Evolutionary conservation across 1,284 basidiomycete species (phyloP).

Genomic region (Austroboletus novae-zelandiae): DNA sequence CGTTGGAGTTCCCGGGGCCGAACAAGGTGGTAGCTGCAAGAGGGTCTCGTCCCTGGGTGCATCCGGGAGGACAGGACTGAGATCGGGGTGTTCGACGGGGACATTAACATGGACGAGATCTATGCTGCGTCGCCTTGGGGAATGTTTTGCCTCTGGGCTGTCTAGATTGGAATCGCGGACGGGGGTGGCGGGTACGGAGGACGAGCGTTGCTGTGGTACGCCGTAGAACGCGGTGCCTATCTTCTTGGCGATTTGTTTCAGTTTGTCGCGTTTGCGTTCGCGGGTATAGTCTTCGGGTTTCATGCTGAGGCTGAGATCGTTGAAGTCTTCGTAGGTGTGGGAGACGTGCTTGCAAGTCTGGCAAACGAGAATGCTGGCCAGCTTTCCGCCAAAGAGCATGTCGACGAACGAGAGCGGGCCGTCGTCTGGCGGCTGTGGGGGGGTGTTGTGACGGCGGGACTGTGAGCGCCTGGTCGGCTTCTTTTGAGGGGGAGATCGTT

Average conservation of each 20-base stretch:
- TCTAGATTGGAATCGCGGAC: constrained; percentile 23
- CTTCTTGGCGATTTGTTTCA: constrained; percentile 69
- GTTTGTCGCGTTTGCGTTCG: constrained; percentile 66
- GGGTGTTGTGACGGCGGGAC: background rate
- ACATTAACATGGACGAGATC: constrained; percentile 36
- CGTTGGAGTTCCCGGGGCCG: constrained; percentile 12
- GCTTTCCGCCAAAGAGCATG: constrained; percentile 84
- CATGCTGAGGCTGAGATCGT: constrained; percentile 86
- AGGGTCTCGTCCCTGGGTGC: constrained; percentile 4
- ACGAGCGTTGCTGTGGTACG: constrained; percentile 41
- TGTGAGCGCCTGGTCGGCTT: constrained; percentile 5
- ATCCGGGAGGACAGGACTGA: too few relatives aligned
- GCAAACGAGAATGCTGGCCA: constrained; percentile 90
- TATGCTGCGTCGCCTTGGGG: constrained; percentile 40
- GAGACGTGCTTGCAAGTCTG: constrained; percentile 91
- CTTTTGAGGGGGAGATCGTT: constrained; percentile 50
- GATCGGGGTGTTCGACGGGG: constrained; percentile 1
- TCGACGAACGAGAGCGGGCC: constrained; percentile 77
- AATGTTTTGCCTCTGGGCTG: constrained; percentile 24
- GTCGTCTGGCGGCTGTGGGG: constrained; percentile 32
- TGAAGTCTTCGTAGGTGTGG: constrained; percentile 85
- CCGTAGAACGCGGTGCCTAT: constrained; percentile 36
- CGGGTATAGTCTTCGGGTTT: constrained; percentile 74
- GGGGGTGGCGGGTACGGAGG: constrained; percentile 53
- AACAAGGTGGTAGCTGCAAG: constrained; percentile 7